Evolutionary conservation across 306 rosid genomes (phyloP), one percentile per base, ranked within the genome.

Genomic region (Vicia villosa): DNA sequence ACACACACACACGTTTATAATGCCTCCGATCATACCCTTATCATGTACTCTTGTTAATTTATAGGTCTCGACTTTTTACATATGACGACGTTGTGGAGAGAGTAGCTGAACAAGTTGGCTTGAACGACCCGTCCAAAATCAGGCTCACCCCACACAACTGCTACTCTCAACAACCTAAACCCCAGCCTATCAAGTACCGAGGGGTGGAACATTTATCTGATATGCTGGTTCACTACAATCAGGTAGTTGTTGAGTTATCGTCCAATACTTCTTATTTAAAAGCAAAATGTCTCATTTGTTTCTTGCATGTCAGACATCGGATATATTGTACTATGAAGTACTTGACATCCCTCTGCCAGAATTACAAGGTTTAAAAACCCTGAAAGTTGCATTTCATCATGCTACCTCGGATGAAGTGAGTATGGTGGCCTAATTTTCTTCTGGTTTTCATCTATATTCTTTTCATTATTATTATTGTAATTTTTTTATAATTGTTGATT

Each of bases 271-370:
- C 28, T 60, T 60, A 41, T 60, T 77, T 36, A 50, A 20, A 61
- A 14, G 28, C 32, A 12, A 50, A 64, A 57, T 12, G 36, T 49
- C 76, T 74, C 24, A 59, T 63, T 22, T 28, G 28, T 55, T 63
- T 70, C 37, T 64, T 68, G 26, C 66, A 10, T 84, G 77, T 58
- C 89, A 91, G 97, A 89, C 87, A 63, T 87, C 97, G 3, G 97
- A 91, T 73, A 89, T 84, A 73, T 74, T 91, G 52, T 91, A 91
- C 82, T 91, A 85, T 36, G 97, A 91, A 78, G 88, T 91, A 42
- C 87, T 91, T 68, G 97, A 91, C 86, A 91, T 91, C 72, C 97
- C 97, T 63, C 86, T 91, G 76, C 96, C 97, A 71, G 96, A 89
- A 81, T 83, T 91, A 63, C 96, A 91, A 89, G 96, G 92, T 55